A percentile compares a stretch with the other conserved stretches of the same genome.
Evolutionary conservation across 2,329 filamentous ascomycete species (phyloP).

Genomic region (Macrophomina phaseolina): DNA sequence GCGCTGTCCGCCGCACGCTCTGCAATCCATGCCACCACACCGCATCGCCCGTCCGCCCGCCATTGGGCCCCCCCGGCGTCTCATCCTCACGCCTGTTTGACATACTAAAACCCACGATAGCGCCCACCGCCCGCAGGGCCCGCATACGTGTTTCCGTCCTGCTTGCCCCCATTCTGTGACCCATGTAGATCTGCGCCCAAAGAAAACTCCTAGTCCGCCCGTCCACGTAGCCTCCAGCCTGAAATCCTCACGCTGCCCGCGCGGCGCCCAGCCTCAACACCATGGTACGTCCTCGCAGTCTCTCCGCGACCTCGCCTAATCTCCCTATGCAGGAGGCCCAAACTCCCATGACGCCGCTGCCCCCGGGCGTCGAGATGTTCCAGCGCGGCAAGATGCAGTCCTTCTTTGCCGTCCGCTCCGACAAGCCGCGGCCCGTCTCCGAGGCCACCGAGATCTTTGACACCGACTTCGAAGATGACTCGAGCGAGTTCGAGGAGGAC

Average conservation of each 20-base stretch:
- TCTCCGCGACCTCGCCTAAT: background rate
- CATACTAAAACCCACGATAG: constrained; percentile 25
- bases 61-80: constrained; percentile 19
- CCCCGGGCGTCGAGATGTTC: constrained; percentile 55
- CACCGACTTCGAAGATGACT: constrained; percentile 72
- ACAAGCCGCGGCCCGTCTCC: constrained; percentile 65
- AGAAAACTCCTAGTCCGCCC: constrained; percentile 16
- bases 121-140: constrained; percentile 22
- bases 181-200: constrained; percentile 26
- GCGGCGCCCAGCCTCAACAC: background rate
- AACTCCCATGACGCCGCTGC: constrained; percentile 49
- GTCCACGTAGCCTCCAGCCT: constrained; percentile 15
- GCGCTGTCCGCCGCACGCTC: constrained; percentile 10
- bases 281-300: constrained; percentile 38
- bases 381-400: constrained; percentile 56
- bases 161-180: constrained; percentile 4
- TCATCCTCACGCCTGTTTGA: constrained; percentile 9
- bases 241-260: background rate
- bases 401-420: constrained; percentile 66
- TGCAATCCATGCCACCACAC: constrained; percentile 20
- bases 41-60: constrained; percentile 14
- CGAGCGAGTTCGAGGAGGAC: constrained; percentile 59
- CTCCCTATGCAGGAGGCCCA: constrained; percentile 21
- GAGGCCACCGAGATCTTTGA: constrained; percentile 79
- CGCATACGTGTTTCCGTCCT: constrained; percentile 22